phyloP scores from a whole-genome alignment of 352 stramenopile species.

The Phytophthora quininea region DNA sequence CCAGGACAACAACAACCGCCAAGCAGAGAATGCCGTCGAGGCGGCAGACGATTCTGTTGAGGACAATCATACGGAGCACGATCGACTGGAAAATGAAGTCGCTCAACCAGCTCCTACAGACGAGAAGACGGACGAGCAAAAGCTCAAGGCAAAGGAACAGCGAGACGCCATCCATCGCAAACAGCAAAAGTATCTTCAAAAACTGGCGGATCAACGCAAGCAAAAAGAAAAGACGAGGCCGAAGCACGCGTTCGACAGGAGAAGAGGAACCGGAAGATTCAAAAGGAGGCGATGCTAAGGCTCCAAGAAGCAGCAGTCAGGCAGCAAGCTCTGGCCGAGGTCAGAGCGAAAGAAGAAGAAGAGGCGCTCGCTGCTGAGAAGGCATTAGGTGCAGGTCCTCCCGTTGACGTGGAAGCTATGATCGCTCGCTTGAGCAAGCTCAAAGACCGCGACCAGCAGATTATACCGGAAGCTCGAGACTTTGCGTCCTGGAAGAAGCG shows the following conservation, averaged over 20 bases:
- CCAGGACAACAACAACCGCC: conserved; percentile 46
- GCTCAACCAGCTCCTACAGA: conserved; percentile 6
- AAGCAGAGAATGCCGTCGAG: conserved; percentile 25
- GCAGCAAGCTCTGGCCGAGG: conserved; percentile 40
- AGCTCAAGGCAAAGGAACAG: conserved; percentile 51
- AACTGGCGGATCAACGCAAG: conserved; percentile 66
- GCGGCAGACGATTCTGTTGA: conserved; percentile 10
- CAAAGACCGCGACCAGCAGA: conserved; percentile 67
- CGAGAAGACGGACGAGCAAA: conserved; percentile 37
- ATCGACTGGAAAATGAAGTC: not conserved
- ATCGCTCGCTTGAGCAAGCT: conserved; percentile 77
- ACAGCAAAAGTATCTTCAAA: conserved; percentile 71
- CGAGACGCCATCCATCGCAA: conserved; percentile 62
- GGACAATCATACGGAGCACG: conserved; percentile 13
- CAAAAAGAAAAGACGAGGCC: conserved; percentile 78
- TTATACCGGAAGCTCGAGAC: conserved; percentile 76
- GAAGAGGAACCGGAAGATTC: conserved; percentile 56
- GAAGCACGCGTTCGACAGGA: conserved; percentile 58
- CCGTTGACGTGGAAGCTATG: conserved; percentile 70
- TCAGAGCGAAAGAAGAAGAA: conserved; percentile 49
- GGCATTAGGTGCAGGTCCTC: conserved; percentile 18
- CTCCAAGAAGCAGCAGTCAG: conserved; percentile 58
- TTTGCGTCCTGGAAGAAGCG: conserved; percentile 92
- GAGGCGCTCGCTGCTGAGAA: conserved; percentile 47
- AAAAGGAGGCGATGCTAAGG: conserved; percentile 57